Evolutionary conservation across 768 basidiomycete genomes (phyloP).

Genomic region (Boletus bicolor): DNA sequence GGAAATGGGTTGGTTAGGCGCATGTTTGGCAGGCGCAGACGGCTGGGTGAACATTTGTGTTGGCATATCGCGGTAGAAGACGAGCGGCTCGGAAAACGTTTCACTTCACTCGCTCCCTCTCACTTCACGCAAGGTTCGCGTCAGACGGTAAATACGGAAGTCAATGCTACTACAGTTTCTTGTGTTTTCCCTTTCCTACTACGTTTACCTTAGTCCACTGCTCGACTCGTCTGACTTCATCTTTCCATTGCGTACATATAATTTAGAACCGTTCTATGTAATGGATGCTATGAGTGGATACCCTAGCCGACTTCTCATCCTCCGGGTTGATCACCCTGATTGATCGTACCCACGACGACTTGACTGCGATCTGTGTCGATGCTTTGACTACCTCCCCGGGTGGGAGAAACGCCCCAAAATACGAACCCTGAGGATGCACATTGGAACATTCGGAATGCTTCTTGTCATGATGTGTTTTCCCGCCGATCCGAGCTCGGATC

Average conservation of each 20-base stretch:
- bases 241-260: conserved; percentile 9
- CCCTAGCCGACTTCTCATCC: neutral
- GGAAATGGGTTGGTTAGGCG: conserved; percentile 93
- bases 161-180: neutral
- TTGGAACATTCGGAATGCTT: neutral
- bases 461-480: neutral
- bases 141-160: neutral
- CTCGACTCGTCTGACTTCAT: neutral
- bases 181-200: neutral
- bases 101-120: neutral
- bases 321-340: neutral
- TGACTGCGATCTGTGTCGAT: neutral
- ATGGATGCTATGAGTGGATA: conserved; percentile 14
- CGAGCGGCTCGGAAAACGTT: neutral
- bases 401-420: neutral
- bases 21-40: conserved; percentile 88
- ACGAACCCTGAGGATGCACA: neutral
- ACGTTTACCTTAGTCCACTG: conserved; percentile 4
- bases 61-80: conserved; percentile 43
- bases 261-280: conserved; percentile 8
- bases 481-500: neutral
- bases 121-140: neutral
- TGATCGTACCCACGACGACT: neutral
- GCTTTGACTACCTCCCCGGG: neutral
- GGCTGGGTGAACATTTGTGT: conserved; percentile 94